phyloP scores from a whole-genome alignment of 2,329 filamentous ascomycete genomes.

The Botrytis medusae region DNA sequence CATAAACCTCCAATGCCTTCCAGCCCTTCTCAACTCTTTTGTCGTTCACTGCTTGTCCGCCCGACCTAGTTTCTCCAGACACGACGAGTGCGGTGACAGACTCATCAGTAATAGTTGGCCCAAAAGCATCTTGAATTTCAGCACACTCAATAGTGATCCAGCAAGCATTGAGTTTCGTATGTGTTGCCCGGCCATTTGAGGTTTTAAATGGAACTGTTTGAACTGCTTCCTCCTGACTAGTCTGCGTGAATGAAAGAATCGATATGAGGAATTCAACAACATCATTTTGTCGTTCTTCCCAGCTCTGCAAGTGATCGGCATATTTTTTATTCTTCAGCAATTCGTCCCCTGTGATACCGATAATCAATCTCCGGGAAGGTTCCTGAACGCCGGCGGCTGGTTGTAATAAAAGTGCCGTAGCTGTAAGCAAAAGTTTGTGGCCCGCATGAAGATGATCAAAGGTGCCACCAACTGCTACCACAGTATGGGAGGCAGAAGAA shows the following conservation, averaged over 20 bases:
- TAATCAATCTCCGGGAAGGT: constrained; percentile 60
- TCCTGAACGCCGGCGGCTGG: constrained; percentile 43
- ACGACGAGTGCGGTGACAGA: constrained; percentile 78
- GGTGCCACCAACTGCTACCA: constrained; percentile 84
- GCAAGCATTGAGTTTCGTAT: constrained; percentile 58
- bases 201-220: constrained; percentile 32
- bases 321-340: constrained; percentile 88
- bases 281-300: constrained; percentile 68
- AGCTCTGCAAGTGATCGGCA: constrained; percentile 75
- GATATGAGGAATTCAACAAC: constrained; percentile 73
- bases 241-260: constrained; percentile 50
- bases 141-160: constrained; percentile 72
- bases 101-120: constrained; percentile 83
- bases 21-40: constrained; percentile 75
- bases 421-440: constrained; percentile 94
- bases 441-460: constrained; percentile 96
- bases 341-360: constrained; percentile 87
- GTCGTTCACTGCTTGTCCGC: constrained; percentile 84
- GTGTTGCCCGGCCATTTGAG: constrained; percentile 52
- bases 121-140: constrained; percentile 83
- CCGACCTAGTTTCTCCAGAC: constrained; percentile 81
- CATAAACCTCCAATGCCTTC: constrained; percentile 74
- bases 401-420: constrained; percentile 71
- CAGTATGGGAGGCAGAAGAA: constrained; percentile 46
- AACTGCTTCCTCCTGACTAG: constrained; percentile 41